phyloP scores from a whole-genome alignment of 805 yeast species.

The Maudiozyma turicensis region DNA sequence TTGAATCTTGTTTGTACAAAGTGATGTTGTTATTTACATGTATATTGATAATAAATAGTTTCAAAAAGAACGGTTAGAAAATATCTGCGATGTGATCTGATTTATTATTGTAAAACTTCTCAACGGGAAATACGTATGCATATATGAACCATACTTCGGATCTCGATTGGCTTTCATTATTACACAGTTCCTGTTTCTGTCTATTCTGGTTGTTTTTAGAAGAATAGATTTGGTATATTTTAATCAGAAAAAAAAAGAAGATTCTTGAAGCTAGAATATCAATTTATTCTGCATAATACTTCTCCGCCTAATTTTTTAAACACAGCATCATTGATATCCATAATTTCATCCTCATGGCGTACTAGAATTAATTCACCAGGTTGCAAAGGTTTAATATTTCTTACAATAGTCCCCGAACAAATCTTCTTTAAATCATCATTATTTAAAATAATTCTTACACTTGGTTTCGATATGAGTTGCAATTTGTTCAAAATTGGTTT shows the following conservation, averaged over 20 bases:
- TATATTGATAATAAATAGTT: no score
- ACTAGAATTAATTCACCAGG: conserved; percentile 86
- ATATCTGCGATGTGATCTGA: no score
- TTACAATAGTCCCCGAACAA: conserved; percentile 65
- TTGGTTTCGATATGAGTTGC: conserved; percentile 75
- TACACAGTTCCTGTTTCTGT: neutral
- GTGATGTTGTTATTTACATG: no score
- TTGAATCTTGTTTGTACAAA: no score
- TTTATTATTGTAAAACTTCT: no score
- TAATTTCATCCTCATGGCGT: conserved; percentile 42
- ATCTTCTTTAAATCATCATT: conserved; percentile 58
- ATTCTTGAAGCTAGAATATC: conserved; percentile 4
- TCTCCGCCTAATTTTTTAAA: conserved; percentile 59
- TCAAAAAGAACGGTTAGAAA: no score
- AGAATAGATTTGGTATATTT: no score
- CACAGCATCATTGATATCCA: conserved; percentile 83
- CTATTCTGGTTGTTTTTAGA: neutral
- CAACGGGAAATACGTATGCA: no score
- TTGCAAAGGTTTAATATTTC: conserved; percentile 69
- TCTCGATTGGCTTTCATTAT: neutral
- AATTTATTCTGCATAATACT: conserved; percentile 69
- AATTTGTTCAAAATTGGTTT: conserved; percentile 66
- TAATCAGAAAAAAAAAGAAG: neutral
- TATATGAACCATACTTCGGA: no score
- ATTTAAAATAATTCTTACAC: conserved; percentile 57